Base-by-base conservation (phyloP, 805 yeast species). In the Clavispora vitiphila region DNA sequence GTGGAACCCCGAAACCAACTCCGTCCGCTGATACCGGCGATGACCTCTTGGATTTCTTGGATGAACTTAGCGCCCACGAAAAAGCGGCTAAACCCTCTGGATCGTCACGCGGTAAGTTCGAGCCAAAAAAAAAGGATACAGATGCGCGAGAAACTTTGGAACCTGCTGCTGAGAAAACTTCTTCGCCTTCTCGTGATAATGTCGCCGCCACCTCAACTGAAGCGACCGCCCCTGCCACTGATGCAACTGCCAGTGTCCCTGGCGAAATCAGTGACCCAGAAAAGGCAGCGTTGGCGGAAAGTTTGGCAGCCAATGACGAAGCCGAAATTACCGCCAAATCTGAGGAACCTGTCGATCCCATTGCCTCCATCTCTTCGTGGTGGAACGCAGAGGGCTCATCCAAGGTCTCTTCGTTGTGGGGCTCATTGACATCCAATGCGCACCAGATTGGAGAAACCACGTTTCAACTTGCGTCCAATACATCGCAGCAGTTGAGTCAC, bases 381-480 rank as follows among this genome's bases (percentile, higher is more conserved):
- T 83, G 89, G 88, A 75, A 78, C 3, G 70, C 71, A 1, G 80
- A 80, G 34, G 90, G 90, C 0, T 78, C 88, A 2, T 68, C 74
- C 2, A 78, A 78, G 21, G 87, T 83, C 2, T 71, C 76, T 5
- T 79, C 80, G 6, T 50, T 85, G 11, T 83, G 89, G 88, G 85
- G 80, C 9, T 71, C 81, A 10, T 81, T 88, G 18, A 64, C 82
- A 2, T 64, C 72, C 38, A 71, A 72, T 46, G 80, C 80, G 36
- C 63, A 67, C 34, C 61, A 62, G 38, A 55, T 71, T 31, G 73
- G 78, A 5, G 81, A 77, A 50, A 66, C 69, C 14, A 77, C 81
- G 3, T 64, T 71, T 39, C 76, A 75, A 43, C 46, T 72, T 34
- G 81, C 81, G 5, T 66, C 69, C 30, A 71, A 47, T 22, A 69